A percentile compares a stretch with the other conserved stretches of the same genome.
These are phyloP conservation scores for Coemansia sp. DNA, from an alignment of 192 early-diverging fungal species.

Conservation along the genomic window DNA sequence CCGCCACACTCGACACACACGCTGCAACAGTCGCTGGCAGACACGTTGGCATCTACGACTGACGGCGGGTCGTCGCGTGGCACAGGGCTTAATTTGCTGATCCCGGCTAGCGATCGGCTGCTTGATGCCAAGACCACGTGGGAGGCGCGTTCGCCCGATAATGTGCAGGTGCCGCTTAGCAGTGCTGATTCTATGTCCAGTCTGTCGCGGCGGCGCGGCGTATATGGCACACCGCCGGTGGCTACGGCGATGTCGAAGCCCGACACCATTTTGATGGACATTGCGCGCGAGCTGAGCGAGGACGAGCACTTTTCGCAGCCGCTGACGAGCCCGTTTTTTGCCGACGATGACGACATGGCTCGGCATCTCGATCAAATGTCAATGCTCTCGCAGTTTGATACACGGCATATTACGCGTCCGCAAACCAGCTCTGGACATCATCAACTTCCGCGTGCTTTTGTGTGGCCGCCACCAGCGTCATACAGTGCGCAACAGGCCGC, in stretches of 20 bases:
- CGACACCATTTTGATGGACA: constrained; percentile 39
- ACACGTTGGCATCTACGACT: constrained; percentile 7
- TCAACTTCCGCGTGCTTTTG: not conserved
- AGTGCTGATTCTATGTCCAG: constrained; percentile 25
- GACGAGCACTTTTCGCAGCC: constrained; percentile 28
- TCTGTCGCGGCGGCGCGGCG: constrained; percentile 30
- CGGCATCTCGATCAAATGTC: constrained; percentile 34
- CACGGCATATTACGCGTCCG: constrained; percentile 22
- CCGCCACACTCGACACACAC: constrained; percentile 28
- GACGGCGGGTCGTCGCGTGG: constrained; percentile 10
- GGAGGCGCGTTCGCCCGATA: constrained; percentile 40
- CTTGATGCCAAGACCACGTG: constrained; percentile 22
- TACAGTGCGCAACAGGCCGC: too few relatives aligned
- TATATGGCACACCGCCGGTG: constrained; percentile 28
- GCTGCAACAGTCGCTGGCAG: constrained; percentile 9
- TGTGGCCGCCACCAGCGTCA: not conserved
- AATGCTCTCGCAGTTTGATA: constrained; percentile 18
- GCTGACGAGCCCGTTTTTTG: constrained; percentile 28
- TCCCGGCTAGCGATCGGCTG: constrained; percentile 14
- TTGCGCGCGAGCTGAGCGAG: constrained; percentile 50
- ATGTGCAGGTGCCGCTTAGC: constrained; percentile 11
- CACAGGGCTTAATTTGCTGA: constrained; percentile 34
- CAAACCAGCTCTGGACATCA: not conserved
- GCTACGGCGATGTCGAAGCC: constrained; percentile 7
- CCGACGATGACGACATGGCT: constrained; percentile 38